A percentile compares a stretch with the other conserved stretches of the same genome.
Conservation (phyloP, 2,329 filamentous ascomycete species). For the Eutypa lata region DNA sequence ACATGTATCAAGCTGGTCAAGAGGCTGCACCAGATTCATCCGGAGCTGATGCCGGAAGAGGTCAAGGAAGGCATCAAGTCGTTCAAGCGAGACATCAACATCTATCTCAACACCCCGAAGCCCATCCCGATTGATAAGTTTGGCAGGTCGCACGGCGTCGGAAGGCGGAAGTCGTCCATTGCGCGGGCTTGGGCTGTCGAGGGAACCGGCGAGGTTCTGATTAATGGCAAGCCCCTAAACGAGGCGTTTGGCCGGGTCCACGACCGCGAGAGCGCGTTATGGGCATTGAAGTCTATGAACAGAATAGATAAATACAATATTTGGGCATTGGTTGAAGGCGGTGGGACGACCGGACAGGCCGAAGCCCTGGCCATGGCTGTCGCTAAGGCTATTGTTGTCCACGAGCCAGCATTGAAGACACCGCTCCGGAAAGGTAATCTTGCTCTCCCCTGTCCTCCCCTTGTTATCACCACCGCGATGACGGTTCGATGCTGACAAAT, state of each 20-base stretch:
- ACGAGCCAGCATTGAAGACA: conserved; percentile 90
- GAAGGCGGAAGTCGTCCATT: conserved; percentile 81
- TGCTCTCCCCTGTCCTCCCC: conserved; percentile 2
- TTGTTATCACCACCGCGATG: conserved; percentile 32
- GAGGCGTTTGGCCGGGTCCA: conserved; percentile 84
- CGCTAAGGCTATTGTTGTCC: conserved; percentile 80
- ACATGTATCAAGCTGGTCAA: conserved; percentile 73
- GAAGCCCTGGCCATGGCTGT: conserved; percentile 90
- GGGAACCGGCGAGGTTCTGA: conserved; percentile 81
- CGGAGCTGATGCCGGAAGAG: conserved; percentile 67
- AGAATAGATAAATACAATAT: conserved; percentile 96
- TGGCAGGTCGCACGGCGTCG: conserved; percentile 76
- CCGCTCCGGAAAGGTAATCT: conserved; percentile 77
- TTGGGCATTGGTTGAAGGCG: conserved; percentile 80
- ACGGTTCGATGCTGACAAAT: conserved; percentile 31
- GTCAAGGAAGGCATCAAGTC: conserved; percentile 61
- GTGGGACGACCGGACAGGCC: conserved; percentile 91
- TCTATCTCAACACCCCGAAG: conserved; percentile 61
- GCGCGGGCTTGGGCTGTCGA: conserved; percentile 88
- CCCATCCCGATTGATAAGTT: conserved; percentile 68
- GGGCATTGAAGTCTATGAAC: conserved; percentile 80
- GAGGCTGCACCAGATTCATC: conserved; percentile 81
- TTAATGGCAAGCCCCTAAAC: conserved; percentile 85
- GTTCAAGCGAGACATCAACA: conserved; percentile 75
- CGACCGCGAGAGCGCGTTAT: conserved; percentile 90